Base-by-base conservation (phyloP, 805 yeast species). In the Starmerella riodocensis region DNA sequence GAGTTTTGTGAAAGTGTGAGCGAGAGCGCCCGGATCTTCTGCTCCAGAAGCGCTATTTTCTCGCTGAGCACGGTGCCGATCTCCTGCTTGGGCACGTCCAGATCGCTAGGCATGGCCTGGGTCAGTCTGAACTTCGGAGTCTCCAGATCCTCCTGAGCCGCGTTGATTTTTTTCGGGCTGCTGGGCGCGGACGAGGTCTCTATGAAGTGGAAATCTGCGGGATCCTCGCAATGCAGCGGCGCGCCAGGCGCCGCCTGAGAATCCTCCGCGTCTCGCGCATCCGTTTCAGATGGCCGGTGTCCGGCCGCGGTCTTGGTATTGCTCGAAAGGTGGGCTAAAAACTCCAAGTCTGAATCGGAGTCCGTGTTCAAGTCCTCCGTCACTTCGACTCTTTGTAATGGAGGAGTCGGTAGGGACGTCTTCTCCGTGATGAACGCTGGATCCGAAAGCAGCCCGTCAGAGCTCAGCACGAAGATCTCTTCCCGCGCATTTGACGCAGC, bases 1-100 rank as follows among this genome's bases (percentile, higher is more conserved):
- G 29, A 21, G 20, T 25, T 5, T 17, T 18, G 6, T 1, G 9
- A 11, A 6, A 51, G 44, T 13, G 34, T 34, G 2, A 20, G 7
- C 12, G 24, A n/a, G 19, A 49, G 33, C 1, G 23, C 19, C 6
- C 23, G 20, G n/a, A 52, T 35, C 23, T 51, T 50, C 24, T 39
- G 48, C 39, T 48, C 53, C 11, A 50, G 41, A 12, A 52, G 39
- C 2, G 53, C 53, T 21, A 52, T 50, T 27, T 51, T 50, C 32
- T 52, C 55, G 7, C 47, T 24, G 23, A 45, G 44, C 19, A 51
- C 36, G 23, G 51, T 34, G 14, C 52, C 52, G 17, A 48, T 40
- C 26, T 49, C 47, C 3, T 38, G 50, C 12, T 9, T n/a, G 5
- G 42, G 42, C 17, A 33, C 33, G 11, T 32, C 32, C 4, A 17